Evolutionary conservation across 2,329 filamentous ascomycete species (phyloP).

Genomic region (Pseudogymnoascus sp.): DNA sequence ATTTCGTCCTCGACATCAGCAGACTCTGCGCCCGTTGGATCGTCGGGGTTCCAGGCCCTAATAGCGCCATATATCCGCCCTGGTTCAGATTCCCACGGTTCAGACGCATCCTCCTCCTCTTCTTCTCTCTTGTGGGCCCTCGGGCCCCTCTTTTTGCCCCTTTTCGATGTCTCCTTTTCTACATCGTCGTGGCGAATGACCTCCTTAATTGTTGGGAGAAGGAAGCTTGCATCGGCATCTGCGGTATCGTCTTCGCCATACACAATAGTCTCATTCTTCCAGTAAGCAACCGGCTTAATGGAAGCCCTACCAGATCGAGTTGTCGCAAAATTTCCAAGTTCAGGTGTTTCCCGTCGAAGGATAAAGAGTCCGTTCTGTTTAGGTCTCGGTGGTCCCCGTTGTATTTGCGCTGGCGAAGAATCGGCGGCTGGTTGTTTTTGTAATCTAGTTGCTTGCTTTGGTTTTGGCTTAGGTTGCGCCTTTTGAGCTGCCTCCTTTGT

Average conservation of each 20-base stretch:
- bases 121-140: slow-evolving; percentile 26
- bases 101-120: slow-evolving; percentile 49
- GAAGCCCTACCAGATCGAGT: slow-evolving; percentile 75
- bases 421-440: slow-evolving; percentile 13
- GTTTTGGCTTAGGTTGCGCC: slow-evolving; percentile 9
- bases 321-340: slow-evolving; percentile 37
- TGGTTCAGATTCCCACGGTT: slow-evolving; percentile 66
- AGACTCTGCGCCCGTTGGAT: slow-evolving; percentile 48
- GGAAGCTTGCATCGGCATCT: slow-evolving; percentile 49
- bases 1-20: slow-evolving; percentile 50
- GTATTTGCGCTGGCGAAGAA: slow-evolving; percentile 22
- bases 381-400: slow-evolving; percentile 33
- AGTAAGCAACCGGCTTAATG: slow-evolving; percentile 73
- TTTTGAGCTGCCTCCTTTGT: not conserved
- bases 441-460: slow-evolving; percentile 15
- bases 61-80: slow-evolving; percentile 60
- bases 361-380: slow-evolving; percentile 44
- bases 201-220: slow-evolving; percentile 67
- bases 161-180: slow-evolving; percentile 36
- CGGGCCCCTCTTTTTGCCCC: slow-evolving; percentile 10
- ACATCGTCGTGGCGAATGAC: slow-evolving; percentile 66
- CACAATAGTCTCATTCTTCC: slow-evolving; percentile 76
- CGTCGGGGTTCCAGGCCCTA: slow-evolving; percentile 58
- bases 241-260: slow-evolving; percentile 56
- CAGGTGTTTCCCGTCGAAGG: slow-evolving; percentile 44